Percentiles rank a stretch among this genome's conserved stretches.
Evolutionary conservation across 768 basidiomycete genomes (phyloP).

Genomic region (Amanita pallidorosea): DNA sequence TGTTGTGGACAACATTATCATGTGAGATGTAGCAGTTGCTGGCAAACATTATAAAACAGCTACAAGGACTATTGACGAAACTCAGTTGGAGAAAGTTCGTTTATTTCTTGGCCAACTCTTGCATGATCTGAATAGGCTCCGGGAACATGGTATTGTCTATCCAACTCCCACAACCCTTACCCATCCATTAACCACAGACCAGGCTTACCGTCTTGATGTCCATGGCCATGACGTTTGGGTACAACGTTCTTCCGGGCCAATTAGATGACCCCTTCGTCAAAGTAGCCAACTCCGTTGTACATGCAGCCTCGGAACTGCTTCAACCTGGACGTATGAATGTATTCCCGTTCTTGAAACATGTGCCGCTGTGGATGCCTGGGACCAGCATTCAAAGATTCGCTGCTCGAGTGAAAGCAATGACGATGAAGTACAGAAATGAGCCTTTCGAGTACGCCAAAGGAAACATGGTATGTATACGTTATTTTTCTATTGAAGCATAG

Average conservation of each 20-base stretch:
- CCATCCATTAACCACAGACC: neutral
- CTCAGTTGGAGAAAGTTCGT: neutral
- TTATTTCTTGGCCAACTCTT: neutral
- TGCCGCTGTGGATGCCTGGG: constrained; percentile 1
- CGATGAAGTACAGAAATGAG: neutral
- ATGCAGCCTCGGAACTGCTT: neutral
- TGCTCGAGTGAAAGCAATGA: neutral
- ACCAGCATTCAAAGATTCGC: neutral
- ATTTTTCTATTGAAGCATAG: neutral
- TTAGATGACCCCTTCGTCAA: neutral
- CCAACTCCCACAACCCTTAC: neutral
- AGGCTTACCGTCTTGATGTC: neutral
- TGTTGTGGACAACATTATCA: too few relatives aligned
- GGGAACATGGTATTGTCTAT: neutral
- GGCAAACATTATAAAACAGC: too few relatives aligned
- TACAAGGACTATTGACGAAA: too few relatives aligned
- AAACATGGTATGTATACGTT: neutral
- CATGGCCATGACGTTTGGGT: constrained; percentile 1
- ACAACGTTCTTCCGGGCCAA: neutral
- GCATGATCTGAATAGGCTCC: neutral
- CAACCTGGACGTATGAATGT: neutral
- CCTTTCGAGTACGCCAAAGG: constrained; percentile 1
- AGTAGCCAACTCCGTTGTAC: neutral
- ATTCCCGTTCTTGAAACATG: neutral
- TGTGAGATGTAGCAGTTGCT: too few relatives aligned